These are phyloP conservation scores for Alternaria hordeiaustralica DNA, from an alignment of 2,329 filamentous ascomycete genomes.

Conservation along the genomic window DNA sequence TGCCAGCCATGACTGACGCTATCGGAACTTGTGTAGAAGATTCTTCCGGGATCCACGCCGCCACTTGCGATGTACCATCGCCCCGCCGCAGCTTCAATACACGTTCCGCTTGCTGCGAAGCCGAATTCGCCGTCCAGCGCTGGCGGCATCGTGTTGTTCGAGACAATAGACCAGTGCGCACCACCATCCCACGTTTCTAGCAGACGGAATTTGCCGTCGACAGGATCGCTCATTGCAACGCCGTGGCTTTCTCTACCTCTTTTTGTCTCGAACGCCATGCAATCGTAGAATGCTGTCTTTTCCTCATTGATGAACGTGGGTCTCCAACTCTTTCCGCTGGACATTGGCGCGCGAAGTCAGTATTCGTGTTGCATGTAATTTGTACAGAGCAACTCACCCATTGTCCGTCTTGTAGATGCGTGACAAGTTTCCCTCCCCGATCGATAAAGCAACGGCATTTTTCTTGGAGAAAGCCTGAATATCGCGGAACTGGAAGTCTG, in stretches of 20 bases:
- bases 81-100: conserved; percentile 33
- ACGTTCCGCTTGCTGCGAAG: conserved; percentile 38
- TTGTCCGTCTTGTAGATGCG: conserved; percentile 32
- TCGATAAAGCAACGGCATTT: conserved; percentile 29
- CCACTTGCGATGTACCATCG: conserved; percentile 39
- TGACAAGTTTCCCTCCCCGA: conserved; percentile 34
- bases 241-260: conserved; percentile 18
- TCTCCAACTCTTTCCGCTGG: conserved; percentile 27
- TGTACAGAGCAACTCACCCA: background rate
- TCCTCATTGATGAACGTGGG: conserved; percentile 34
- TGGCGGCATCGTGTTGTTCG: conserved; percentile 18
- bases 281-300: conserved; percentile 35
- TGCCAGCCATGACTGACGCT: conserved; percentile 25
- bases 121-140: conserved; percentile 32
- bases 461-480: conserved; percentile 34
- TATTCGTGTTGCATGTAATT: background rate
- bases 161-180: conserved; percentile 25
- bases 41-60: conserved; percentile 32
- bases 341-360: background rate
- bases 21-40: conserved; percentile 21
- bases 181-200: conserved; percentile 37
- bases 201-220: conserved; percentile 35
- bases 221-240: conserved; percentile 39
- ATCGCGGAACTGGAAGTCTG: conserved; percentile 35
- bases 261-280: conserved; percentile 35